Evolutionary conservation across 495 filamentous ascomycete genomes (phyloP), one percentile per base, ranked within the genome.

Genomic region (Penicillium tannophilum): DNA sequence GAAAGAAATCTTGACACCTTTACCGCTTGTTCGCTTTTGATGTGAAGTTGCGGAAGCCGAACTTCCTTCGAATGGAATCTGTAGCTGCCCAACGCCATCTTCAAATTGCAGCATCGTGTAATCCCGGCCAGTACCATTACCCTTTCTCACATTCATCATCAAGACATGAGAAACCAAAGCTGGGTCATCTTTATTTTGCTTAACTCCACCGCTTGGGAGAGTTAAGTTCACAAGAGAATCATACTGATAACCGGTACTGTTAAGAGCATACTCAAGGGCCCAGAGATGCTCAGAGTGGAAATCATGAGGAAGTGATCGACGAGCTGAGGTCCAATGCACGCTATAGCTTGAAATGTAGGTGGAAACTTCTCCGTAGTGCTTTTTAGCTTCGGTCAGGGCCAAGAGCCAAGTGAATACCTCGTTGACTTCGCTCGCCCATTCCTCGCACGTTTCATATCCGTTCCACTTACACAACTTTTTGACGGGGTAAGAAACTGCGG

Each of bases 1-100:
- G 45, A 28, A 48, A 48, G 19, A 17, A 48, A 48, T 11, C 23
- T 48, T 48, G 45, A 48, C 45, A 26, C 45, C 20, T 48, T 20
- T 26, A 24, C 11, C 20, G 12, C 16, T 24, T 26, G 20, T 6
- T 1, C 45, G 45, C 45, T 48, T 48, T 48, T 48, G 45, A 26
- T 26, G 2, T 10, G 45, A 26, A 48, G 19, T 7, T 4, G 19
- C 26, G 20, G 24, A 19, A 19, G 24, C 11, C 6, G 19, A 17
- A 30, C n/a, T 8, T 5, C 45, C 20, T 10, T 3, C 3, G 12
- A 20, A 11, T 48, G 45, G 23, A 30, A 30, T 19, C 2, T 48
- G 45, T 9, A 28, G 45, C 19, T 48, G 45, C 24, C 20, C 45
- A 11, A 19, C 26, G 45, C 45, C 45, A 48, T 48, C 20, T 26